Conservation (phyloP, 2,329 filamentous ascomycete genomes). For the Colletotrichum sp. region DNA sequence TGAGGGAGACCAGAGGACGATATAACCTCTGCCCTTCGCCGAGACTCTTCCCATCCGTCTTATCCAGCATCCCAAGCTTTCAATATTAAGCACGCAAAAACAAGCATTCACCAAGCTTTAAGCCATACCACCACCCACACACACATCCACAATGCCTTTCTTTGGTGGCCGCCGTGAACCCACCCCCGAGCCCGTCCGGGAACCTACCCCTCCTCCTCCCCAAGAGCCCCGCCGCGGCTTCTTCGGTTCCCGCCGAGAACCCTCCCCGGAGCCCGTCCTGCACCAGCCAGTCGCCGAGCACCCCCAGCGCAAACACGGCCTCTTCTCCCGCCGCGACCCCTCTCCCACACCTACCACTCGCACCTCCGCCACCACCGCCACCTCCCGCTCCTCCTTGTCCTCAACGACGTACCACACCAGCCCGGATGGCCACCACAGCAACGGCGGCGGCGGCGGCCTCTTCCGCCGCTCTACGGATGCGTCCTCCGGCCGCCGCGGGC, state of each 20-base stretch:
- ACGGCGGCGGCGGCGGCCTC: conserved; percentile 24
- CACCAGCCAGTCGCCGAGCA: conserved; percentile 32
- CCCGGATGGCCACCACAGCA: conserved; percentile 9
- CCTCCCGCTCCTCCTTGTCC: conserved; percentile 19
- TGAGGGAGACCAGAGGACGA: neutral
- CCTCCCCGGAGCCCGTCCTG: conserved; percentile 29
- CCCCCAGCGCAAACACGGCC: conserved; percentile 31
- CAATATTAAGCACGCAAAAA: neutral
- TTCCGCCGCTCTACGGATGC: conserved; percentile 31
- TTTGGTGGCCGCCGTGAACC: conserved; percentile 31
- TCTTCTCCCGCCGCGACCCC: conserved; percentile 38
- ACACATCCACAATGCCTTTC: conserved; percentile 24
- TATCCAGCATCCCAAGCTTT: conserved; percentile 19
- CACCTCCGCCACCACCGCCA: conserved; percentile 26
- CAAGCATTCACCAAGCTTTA: neutral
- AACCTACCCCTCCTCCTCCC: conserved; percentile 32
- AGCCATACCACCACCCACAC: neutral
- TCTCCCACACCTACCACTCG: conserved; percentile 27
- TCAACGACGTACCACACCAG: conserved; percentile 27
- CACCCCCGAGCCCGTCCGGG: conserved; percentile 29
- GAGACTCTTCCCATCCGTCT: neutral
- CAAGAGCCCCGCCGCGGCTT: conserved; percentile 24
- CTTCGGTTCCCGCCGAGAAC: conserved; percentile 29
- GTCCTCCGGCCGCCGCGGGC: conserved; percentile 36
- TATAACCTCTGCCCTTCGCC: conserved; percentile 13